A percentile compares a stretch with the other conserved stretches of the same genome.
These are phyloP conservation scores for Globisporangium nodosum DNA, from an alignment of 352 stramenopile genomes.

Conservation along the genomic window DNA sequence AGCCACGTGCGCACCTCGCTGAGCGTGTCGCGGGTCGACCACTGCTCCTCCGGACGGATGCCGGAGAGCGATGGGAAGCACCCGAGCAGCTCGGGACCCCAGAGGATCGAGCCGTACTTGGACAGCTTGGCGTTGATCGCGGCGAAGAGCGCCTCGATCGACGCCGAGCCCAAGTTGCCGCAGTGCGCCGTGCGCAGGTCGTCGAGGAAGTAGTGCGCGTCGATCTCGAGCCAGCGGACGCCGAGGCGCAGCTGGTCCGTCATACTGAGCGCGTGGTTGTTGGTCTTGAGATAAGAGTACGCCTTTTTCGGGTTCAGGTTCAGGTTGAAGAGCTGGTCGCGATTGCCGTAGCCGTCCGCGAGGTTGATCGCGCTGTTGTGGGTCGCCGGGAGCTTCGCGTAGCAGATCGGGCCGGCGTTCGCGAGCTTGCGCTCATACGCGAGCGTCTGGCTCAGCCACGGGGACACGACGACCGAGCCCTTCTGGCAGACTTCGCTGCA, in stretches of 20 bases:
- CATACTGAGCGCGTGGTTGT: conserved; percentile 63
- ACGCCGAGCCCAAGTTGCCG: conserved; percentile 44
- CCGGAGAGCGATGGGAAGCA: conserved; percentile 77
- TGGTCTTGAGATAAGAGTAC: conserved; percentile 56
- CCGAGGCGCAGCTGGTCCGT: conserved; percentile 79
- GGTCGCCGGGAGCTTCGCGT: conserved; percentile 50
- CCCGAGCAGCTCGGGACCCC: conserved; percentile 49
- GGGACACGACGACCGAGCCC: conserved; percentile 46
- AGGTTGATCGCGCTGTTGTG: conserved; percentile 78
- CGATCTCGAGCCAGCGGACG: conserved; percentile 71
- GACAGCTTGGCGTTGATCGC: conserved; percentile 24
- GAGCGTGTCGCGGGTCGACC: conserved; percentile 39
- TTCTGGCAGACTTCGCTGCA: conserved; percentile 58
- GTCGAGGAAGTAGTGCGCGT: conserved; percentile 73
- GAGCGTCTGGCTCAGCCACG: conserved; percentile 51
- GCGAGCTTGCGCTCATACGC: conserved; percentile 62
- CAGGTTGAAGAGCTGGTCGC: conserved; percentile 69
- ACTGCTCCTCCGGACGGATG: conserved; percentile 62
- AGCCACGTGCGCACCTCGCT: conserved; percentile 60
- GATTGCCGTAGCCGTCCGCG: conserved; percentile 58
- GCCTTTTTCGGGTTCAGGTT: conserved; percentile 43
- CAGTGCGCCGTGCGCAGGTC: conserved; percentile 72
- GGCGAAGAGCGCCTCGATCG: conserved; percentile 46
- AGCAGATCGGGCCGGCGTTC: conserved; percentile 59
- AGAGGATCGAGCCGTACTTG: conserved; percentile 27